Evolutionary conservation across 345 rosid species (phyloP), one percentile per base, ranked within the genome.

Genomic region (Acer campestre): DNA sequence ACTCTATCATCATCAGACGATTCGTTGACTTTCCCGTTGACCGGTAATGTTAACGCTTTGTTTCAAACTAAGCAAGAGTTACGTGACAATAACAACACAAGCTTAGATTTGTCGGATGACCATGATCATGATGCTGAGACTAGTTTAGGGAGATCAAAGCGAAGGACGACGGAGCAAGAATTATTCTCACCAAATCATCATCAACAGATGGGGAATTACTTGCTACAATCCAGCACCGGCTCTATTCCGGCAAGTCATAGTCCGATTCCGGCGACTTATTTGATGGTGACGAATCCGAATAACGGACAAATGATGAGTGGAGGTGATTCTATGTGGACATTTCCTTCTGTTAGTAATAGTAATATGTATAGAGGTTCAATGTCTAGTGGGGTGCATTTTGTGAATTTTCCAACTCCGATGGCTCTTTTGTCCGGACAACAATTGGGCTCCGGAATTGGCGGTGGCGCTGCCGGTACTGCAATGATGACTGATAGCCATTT

Each of bases 381-480:
- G 78, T 77, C 92, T 0, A 84, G 84, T 67, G 94, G 93, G 46
- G 81, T 94, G 63, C 98, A 92, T 85, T 83, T 94, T 29, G 87
- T 94, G 97, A 94, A 94, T 69, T 88, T 92, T 71, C 90, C 92
- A 18, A 75, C 91, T 42, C 94, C 94, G 0, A 84, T 93, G 88
- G 87, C 96, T 79, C 84, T 90, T 69, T 80, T 91, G 78, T 77
- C 96, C 1, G 88, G 93, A 42, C 98, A 91, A 72, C 97, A 85
- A 72, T 38, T 82, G 69, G 83, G 84, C 44, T 67, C 88, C 22
- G 84, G 84, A 31, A 78, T 78, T 13, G 81, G 81, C 38, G 80
- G 79, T 1, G 81, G 81, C 38, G 80, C 78, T 0, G 79, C 53
- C 55, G 83, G 84, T 2, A 82, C 82, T 3, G 83, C 75, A 9